Percentiles rank a stretch among this genome's conserved stretches.
These are phyloP conservation scores for Backusella luteola DNA, from an alignment of 192 early-diverging fungal genomes.

Conservation along the genomic window DNA sequence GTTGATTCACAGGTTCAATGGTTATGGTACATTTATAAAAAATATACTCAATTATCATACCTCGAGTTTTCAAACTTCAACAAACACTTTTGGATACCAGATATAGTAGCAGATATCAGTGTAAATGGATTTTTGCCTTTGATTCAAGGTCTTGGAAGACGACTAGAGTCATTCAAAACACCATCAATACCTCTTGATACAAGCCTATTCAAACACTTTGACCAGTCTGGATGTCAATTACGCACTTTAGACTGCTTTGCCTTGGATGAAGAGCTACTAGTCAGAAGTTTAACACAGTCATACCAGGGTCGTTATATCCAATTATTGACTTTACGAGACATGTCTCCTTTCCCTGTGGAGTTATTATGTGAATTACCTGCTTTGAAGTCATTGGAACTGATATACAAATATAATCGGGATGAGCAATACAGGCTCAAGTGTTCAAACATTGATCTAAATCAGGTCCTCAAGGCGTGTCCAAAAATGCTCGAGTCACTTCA, in stretches of 20 bases:
- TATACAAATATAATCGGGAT: neutral
- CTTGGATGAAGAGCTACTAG: neutral
- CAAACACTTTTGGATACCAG: neutral
- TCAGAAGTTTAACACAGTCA: neutral
- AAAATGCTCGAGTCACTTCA: neutral
- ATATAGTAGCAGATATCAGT: neutral
- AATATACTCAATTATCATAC: slow-evolving; percentile 1
- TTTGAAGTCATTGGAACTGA: neutral
- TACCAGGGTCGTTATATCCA: neutral
- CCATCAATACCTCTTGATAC: neutral
- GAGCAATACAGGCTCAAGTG: neutral
- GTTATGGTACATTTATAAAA: neutral
- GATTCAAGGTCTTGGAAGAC: neutral
- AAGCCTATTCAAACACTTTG: neutral
- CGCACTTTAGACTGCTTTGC: neutral
- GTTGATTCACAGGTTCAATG: slow-evolving; percentile 3
- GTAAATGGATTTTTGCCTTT: neutral
- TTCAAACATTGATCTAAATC: neutral
- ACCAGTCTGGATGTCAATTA: neutral
- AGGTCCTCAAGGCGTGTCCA: neutral
- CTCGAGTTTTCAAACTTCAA: neutral
- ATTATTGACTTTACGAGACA: neutral
- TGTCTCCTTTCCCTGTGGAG: neutral
- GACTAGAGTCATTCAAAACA: neutral
- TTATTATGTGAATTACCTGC: neutral